Base-by-base conservation (phyloP, 345 rosid genomes). In the Mangifera indica region DNA sequence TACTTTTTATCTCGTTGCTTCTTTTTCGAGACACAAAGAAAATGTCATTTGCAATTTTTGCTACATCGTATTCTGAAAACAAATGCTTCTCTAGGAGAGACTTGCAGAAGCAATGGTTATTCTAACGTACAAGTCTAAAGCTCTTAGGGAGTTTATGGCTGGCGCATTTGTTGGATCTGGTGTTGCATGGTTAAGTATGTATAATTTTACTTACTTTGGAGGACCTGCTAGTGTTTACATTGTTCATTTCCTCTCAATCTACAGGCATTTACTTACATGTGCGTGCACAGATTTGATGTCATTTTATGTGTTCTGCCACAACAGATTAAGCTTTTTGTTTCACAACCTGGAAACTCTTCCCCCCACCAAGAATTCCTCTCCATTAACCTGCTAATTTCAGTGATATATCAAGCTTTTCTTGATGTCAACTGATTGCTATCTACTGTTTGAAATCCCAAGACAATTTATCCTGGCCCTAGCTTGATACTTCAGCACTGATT, bases 151-250 rank as follows among this genome's bases (percentile, higher is more conserved):
- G 20, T 83, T 83, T 53, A n/a, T 42, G 0, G 52, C 17, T 17
- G 78, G 81, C n/a, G 54, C 65, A 45, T 37, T 74, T 48, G 29
- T 67, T 69, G 84, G 86, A 25, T 78, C 72, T 48, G 76, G 58
- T 70, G n/a, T 70, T 60, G 74, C 59, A 1, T 80, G 78, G 83
- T 74, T 80, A 75, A 87, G 90, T 88, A 42, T 42, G 70, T 60
- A n/a, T 65, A 37, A 37, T 37, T 34, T 44, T 44, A 54, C 20
- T 25, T 6, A 13, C 17, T 12, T 60, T 25, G 17, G 11, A 25
- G 2, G 40, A 46, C n/a, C 24, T 65, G 40, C 40, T 10, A 4
- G 22, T 22, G 69, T n/a, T 10, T 51, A 25, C 20, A 34, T 20
- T 12, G 3, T 12, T 12, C 14, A 52, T 46, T 46, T 52, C 48